Evolutionary conservation across 768 basidiomycete species (phyloP).

Genomic region (Termitomyces eurrhizus): DNA sequence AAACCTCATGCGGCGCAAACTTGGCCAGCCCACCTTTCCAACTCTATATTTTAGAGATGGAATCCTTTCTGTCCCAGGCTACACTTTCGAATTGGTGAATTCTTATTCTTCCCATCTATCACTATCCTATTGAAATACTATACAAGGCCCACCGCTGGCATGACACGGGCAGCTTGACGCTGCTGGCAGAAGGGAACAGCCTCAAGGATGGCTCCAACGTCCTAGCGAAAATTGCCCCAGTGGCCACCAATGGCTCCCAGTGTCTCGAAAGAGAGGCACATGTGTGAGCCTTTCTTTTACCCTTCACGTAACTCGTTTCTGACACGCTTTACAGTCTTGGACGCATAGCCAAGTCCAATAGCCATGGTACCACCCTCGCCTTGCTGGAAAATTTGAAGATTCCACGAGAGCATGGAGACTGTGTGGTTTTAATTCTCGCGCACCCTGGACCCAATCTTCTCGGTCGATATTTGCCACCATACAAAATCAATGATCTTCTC

Average conservation of each 20-base stretch:
- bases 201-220: slow-evolving; percentile 67
- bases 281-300: slow-evolving; percentile 40
- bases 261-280: slow-evolving; percentile 71
- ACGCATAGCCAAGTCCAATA: slow-evolving; percentile 43
- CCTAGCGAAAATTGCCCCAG: slow-evolving; percentile 69
- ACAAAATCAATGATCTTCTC: slow-evolving; percentile 63
- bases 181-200: slow-evolving; percentile 63
- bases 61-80: slow-evolving; percentile 65
- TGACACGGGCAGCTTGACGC: slow-evolving; percentile 70
- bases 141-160: slow-evolving; percentile 59
- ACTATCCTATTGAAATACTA: background rate
- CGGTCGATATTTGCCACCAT: slow-evolving; percentile 64
- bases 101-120: background rate
- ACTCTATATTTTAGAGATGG: slow-evolving; percentile 56
- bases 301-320: background rate
- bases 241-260: slow-evolving; percentile 69
- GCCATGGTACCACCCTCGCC: slow-evolving; percentile 48
- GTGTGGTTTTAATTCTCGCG: slow-evolving; percentile 64
- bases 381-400: slow-evolving; percentile 67
- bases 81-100: slow-evolving; percentile 64
- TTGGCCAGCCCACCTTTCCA: slow-evolving; percentile 53
- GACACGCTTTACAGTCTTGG: slow-evolving; percentile 36
- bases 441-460: slow-evolving; percentile 70
- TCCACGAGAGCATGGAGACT: slow-evolving; percentile 60
- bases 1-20: slow-evolving; percentile 44